Percentiles rank a stretch among this genome's conserved stretches.
Conservation (phyloP, 1,139 yeast genomes). For the Meyerozyma guilliermondii region DNA sequence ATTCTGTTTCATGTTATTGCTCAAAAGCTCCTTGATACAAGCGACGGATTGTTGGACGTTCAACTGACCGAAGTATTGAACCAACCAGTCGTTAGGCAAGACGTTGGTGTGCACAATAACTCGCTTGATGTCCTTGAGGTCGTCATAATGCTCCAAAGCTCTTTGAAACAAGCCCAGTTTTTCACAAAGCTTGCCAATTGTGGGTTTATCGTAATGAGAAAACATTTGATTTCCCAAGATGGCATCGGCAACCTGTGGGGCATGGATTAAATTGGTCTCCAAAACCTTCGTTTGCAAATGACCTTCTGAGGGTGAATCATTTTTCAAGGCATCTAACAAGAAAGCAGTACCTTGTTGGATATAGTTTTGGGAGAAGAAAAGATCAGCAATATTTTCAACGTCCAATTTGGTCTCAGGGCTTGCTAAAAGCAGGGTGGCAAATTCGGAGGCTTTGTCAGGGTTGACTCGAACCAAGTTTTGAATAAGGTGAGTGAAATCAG, state of each 20-base stretch:
- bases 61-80: conserved; percentile 85
- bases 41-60: conserved; percentile 91
- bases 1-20: conserved; percentile 77
- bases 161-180: conserved; percentile 92
- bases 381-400: conserved; percentile 84
- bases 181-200: conserved; percentile 88
- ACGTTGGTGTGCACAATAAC: conserved; percentile 85
- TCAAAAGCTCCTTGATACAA: conserved; percentile 81
- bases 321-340: conserved; percentile 90
- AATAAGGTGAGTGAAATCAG: conserved; percentile 85
- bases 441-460: conserved; percentile 98
- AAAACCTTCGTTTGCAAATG: conserved; percentile 92
- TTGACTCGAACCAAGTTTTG: conserved; percentile 88
- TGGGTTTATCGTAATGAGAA: conserved; percentile 90
- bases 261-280: conserved; percentile 89
- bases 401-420: conserved; percentile 63
- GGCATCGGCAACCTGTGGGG: conserved; percentile 99
- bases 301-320: conserved; percentile 92
- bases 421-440: conserved; percentile 80
- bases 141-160: conserved; percentile 94
- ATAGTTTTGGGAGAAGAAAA: conserved; percentile 89
- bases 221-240: conserved; percentile 94
- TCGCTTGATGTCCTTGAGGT: conserved; percentile 90
- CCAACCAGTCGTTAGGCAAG: conserved; percentile 91
- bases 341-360: conserved; percentile 99